Conservation (phyloP, 1,284 basidiomycete species). For the Tremellales sp. region DNA sequence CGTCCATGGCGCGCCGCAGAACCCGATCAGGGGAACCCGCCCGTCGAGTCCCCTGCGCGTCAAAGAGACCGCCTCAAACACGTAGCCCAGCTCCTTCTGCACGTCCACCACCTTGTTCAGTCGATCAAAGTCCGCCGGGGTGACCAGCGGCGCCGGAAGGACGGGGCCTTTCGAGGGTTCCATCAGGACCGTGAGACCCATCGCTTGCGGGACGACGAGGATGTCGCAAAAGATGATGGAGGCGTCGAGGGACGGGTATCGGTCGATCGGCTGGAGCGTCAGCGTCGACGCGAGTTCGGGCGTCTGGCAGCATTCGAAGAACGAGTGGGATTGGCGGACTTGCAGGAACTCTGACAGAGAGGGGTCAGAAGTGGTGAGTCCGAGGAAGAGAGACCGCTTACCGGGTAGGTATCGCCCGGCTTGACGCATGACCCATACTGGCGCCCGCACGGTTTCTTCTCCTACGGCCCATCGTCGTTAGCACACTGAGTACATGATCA, state of each 20-base stretch:
- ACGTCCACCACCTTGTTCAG: conserved; percentile 67
- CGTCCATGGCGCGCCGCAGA: conserved; percentile 95
- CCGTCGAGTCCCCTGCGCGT: conserved; percentile 74
- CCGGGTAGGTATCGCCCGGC: conserved; percentile 94
- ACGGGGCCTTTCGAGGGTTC: conserved; percentile 69
- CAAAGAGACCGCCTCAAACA: conserved; percentile 81
- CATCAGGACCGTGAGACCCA: conserved; percentile 94
- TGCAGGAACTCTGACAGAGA: conserved; percentile 71
- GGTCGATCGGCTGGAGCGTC: conserved; percentile 85
- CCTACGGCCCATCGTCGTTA: too few relatives aligned
- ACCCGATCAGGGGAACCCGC: conserved; percentile 88
- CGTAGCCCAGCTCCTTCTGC: conserved; percentile 77
- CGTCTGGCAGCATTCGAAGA: conserved; percentile 89
- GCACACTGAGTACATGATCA: conserved; percentile 6
- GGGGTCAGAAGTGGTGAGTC: conserved; percentile 3
- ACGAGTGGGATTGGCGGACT: conserved; percentile 76
- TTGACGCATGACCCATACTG: conserved; percentile 99
- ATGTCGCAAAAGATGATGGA: conserved; percentile 97
- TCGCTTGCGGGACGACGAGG: conserved; percentile 89
- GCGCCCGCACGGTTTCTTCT: conserved; percentile 82
- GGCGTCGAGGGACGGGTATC: conserved; percentile 81
- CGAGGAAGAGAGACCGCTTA: conserved; percentile 47
- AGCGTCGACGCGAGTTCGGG: conserved; percentile 79
- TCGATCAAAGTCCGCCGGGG: conserved; percentile 65
- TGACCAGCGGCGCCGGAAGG: conserved; percentile 76